A percentile compares a stretch with the other conserved stretches of the same genome.
phyloP scores from a whole-genome alignment of 2,329 filamentous ascomycete genomes.

The Ascochyta pisi region DNA sequence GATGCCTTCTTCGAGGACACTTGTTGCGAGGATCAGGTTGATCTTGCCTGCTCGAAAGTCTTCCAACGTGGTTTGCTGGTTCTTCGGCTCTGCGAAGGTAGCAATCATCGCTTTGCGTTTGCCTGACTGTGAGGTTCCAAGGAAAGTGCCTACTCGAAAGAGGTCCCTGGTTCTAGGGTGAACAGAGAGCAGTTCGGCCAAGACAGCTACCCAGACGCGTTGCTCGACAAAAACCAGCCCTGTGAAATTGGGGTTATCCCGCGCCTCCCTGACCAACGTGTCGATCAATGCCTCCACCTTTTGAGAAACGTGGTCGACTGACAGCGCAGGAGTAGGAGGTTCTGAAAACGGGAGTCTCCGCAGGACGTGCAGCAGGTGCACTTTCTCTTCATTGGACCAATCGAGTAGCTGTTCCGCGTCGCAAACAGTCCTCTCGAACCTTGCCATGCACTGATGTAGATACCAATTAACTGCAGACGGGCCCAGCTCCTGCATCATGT shows the following conservation, averaged over 20 bases:
- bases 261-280: constrained; percentile 45
- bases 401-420: constrained; percentile 39
- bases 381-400: constrained; percentile 42
- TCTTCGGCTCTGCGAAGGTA: constrained; percentile 56
- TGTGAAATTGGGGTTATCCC: constrained; percentile 37
- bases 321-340: constrained; percentile 7
- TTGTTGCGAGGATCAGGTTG: constrained; percentile 65
- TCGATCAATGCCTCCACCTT: constrained; percentile 49
- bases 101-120: constrained; percentile 57
- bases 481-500: constrained; percentile 50
- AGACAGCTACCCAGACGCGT: constrained; percentile 51
- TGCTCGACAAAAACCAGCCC: constrained; percentile 58
- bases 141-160: constrained; percentile 57
- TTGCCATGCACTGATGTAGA: constrained; percentile 45
- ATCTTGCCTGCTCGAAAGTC: constrained; percentile 61
- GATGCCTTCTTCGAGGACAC: constrained; percentile 67
- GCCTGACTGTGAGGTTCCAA: constrained; percentile 57
- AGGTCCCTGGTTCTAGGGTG: constrained; percentile 41
- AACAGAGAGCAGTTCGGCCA: constrained; percentile 48
- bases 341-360: constrained; percentile 19
- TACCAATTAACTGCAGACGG: constrained; percentile 49
- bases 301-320: constrained; percentile 34
- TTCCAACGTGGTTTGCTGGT: constrained; percentile 59
- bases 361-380: constrained; percentile 41
- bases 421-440: constrained; percentile 27